Base-by-base conservation (phyloP, 805 yeast genomes). In the Candida parachauliodes region DNA sequence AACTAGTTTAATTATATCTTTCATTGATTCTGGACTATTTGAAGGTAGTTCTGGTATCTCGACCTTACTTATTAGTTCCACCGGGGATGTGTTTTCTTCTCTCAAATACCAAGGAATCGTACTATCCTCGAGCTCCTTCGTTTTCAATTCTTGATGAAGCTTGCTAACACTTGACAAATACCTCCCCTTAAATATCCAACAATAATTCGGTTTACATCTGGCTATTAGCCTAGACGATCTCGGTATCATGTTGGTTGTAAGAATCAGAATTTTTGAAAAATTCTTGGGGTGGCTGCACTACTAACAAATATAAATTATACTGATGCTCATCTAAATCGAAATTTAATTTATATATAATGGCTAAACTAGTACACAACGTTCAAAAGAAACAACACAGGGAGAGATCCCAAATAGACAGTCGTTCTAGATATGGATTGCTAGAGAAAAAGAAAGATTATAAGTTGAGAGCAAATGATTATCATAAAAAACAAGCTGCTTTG, bases 371-470 rank as follows among this genome's bases (percentile, higher is more conserved):
- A 9, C 97, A 89, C 59, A 85, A 88, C 54, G 81, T 91, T 8
- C 97, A 91, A 61, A 93, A 94, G 70, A 93, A 88, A 55, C 98
- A 93, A 68, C 98, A 93, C 55, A 71, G 88, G 41, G 98, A 93
- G 67, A 78, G 98, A 52, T 76, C 96, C 5, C 98, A 93, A 62
- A 84, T 91, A 1, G 70, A 68, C 32, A 80, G 76, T 31, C 73
- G 98, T 41, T 68, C 77, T 50, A 76, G 76, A 55, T 79, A 74
- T 60, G 98, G 98, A 28, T 77, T 89, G 24, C 71, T 93, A 31
- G 98, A 93, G 63, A 93, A 93, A 74, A 93, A 93, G 70, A 57
- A 68, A 50, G 74, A 68, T 50, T 68, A 68, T 49, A 54, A 52
- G 41, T 54, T 76, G 27, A 61, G 82, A 52, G 79, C 81, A 4